These are phyloP conservation scores for Raphanus raphanistrum DNA, from an alignment of 345 rosid species.

Conservation along the genomic window DNA sequence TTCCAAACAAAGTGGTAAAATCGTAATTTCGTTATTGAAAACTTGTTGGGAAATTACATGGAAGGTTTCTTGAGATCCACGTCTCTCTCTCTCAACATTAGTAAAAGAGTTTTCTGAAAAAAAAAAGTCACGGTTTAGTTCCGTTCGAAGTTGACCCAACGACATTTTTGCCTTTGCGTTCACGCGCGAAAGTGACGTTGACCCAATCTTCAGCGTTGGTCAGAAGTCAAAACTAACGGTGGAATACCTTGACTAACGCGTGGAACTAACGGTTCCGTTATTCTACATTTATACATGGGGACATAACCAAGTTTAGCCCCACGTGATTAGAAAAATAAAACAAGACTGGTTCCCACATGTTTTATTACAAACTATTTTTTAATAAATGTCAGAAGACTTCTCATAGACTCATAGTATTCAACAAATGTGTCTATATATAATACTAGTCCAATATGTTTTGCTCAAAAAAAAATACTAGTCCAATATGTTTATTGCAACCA, in stretches of 20 bases:
- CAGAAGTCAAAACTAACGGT: conserved; percentile 26
- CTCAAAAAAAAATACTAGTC: neutral
- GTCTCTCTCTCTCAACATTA: neutral
- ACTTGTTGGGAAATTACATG: conserved; percentile 30
- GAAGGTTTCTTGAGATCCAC: conserved; percentile 1
- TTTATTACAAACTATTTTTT: neutral
- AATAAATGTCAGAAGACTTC: neutral
- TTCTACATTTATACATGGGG: neutral
- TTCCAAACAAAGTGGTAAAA: neutral
- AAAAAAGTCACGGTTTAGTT: conserved; percentile 11
- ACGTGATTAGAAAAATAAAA: conserved; percentile 8
- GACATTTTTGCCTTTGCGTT: neutral
- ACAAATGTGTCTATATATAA: neutral
- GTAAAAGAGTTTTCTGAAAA: neutral
- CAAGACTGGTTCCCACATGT: conserved; percentile 16
- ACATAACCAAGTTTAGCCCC: neutral
- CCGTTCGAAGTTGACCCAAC: conserved; percentile 25
- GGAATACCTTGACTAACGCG: conserved; percentile 1
- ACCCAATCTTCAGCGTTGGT: neutral
- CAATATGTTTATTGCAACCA: neutral
- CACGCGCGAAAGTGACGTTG: conserved; percentile 30
- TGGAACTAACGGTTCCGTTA: conserved; percentile 19
- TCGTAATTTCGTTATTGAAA: neutral
- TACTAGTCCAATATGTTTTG: neutral
- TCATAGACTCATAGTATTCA: neutral